phyloP scores from a whole-genome alignment of 352 stramenopile genomes.

The Aphanomyces cochlioides region DNA sequence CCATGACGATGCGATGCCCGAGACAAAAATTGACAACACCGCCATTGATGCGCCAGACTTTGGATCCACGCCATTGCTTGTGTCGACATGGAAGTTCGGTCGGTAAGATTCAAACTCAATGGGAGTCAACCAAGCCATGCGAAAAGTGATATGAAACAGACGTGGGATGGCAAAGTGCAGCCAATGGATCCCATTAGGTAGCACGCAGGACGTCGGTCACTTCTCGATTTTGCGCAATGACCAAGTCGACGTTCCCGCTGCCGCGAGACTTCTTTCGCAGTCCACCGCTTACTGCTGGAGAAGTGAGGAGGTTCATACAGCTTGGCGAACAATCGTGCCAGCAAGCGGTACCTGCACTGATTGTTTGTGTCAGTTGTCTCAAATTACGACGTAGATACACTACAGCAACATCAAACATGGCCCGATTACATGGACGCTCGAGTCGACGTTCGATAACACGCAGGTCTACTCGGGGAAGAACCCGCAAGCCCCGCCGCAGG shows the following conservation, averaged over 20 bases:
- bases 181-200: too few species aligned
- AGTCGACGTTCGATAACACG: neutral
- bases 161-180: too few species aligned
- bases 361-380: neutral
- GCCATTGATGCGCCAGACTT: too few species aligned
- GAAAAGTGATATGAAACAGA: too few species aligned
- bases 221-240: too few species aligned
- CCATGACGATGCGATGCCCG: too few species aligned
- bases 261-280: slow-evolving; percentile 1
- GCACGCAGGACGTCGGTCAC: too few species aligned
- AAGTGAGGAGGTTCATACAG: neutral
- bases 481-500: neutral
- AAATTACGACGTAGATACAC: neutral
- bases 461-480: neutral
- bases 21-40: too few species aligned
- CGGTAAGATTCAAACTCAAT: too few species aligned
- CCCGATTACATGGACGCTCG: neutral
- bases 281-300: neutral
- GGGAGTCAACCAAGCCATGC: too few species aligned
- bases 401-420: neutral
- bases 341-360: slow-evolving; percentile 1
- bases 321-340: neutral
- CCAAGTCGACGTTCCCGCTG: slow-evolving; percentile 2
- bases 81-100: too few species aligned
- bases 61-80: too few species aligned